A percentile compares a stretch with the other conserved stretches of the same genome.
phyloP scores from a whole-genome alignment of 208 protist species.

The Acanthamoeba lenticulata region DNA sequence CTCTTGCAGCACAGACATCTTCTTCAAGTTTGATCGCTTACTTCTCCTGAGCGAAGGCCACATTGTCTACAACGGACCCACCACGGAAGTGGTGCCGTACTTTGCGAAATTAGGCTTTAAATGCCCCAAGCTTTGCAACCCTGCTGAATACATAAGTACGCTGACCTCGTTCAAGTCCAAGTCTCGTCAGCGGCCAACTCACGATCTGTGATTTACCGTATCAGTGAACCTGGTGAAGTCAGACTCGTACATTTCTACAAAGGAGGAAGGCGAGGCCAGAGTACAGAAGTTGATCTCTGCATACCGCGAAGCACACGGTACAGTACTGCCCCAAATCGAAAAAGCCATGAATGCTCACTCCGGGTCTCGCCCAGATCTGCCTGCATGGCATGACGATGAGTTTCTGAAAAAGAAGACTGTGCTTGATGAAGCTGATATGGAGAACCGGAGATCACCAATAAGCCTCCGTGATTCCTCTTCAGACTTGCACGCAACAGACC shows the following conservation, averaged over 20 bases:
- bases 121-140: not conserved
- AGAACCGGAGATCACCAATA: no score
- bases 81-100: not conserved
- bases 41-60: no score
- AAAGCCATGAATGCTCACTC: not conserved
- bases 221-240: constrained; percentile 33
- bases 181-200: not conserved
- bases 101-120: not conserved
- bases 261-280: not conserved
- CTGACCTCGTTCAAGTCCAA: not conserved
- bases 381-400: not conserved
- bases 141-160: not conserved
- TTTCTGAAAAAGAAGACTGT: no score
- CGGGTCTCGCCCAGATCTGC: not conserved
- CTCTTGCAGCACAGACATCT: no score
- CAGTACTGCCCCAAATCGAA: no score
- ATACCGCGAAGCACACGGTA: not conserved
- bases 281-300: not conserved
- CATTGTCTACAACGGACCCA: no score
- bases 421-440: no score
- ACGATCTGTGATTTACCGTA: not conserved
- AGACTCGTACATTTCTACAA: not conserved
- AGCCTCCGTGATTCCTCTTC: no score
- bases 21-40: no score
- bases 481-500: no score